A percentile compares a stretch with the other conserved stretches of the same genome.
phyloP scores from a whole-genome alignment of 352 stramenopile species.

The Phytopythium chamaehyphon region DNA sequence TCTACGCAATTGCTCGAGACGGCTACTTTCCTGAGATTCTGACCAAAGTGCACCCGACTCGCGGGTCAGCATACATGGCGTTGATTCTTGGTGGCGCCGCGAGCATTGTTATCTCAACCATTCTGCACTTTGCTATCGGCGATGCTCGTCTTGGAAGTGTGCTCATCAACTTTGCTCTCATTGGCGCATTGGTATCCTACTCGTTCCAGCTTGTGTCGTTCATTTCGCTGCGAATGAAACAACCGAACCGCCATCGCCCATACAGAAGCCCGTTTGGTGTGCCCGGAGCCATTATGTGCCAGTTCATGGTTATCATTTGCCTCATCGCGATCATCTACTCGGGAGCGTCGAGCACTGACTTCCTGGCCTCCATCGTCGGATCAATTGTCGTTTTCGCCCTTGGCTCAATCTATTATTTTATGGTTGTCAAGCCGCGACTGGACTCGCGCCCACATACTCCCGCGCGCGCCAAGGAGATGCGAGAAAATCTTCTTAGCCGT shows the following conservation, averaged over 20 bases:
- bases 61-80: conserved; percentile 35
- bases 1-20: conserved; percentile 63
- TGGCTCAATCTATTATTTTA: conserved; percentile 41
- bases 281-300: conserved; percentile 37
- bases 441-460: conserved; percentile 12
- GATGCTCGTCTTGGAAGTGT: conserved; percentile 53
- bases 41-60: conserved; percentile 41
- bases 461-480: conserved; percentile 17
- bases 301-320: conserved; percentile 38
- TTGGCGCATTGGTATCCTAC: conserved; percentile 61
- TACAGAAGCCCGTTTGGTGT: conserved; percentile 59
- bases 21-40: conserved; percentile 51
- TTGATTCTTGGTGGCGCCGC: conserved; percentile 39
- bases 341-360: conserved; percentile 46
- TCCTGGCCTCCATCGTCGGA: conserved; percentile 51
- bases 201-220: conserved; percentile 61
- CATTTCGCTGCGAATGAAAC: conserved; percentile 45
- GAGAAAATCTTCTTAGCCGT: conserved; percentile 24
- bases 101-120: conserved; percentile 34
- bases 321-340: conserved; percentile 66
- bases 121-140: conserved; percentile 57
- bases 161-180: conserved; percentile 63
- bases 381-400: conserved; percentile 41
- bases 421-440: conserved; percentile 19
- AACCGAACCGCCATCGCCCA: conserved; percentile 43